Base-by-base conservation (phyloP, 495 filamentous ascomycete genomes). In the Melanomma pulvis-pyrius region DNA sequence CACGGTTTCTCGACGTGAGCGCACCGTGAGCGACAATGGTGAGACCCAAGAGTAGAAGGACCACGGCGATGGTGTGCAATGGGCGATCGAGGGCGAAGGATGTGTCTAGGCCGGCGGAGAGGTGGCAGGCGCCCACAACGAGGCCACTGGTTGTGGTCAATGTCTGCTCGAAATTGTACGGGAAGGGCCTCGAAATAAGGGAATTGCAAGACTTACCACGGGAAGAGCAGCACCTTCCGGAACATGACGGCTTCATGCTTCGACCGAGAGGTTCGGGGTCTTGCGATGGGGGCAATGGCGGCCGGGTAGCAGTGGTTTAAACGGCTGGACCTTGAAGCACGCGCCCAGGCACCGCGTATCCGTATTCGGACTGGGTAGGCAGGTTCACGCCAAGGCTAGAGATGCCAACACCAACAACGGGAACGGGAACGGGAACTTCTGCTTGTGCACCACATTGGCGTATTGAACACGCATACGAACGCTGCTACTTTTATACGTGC, bases 21-120 rank as follows among this genome's bases (percentile, higher is more conserved):
- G 69, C 54, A 28, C 67, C 65, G 30, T 61, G 44, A 1, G 39
- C 65, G 22, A 75, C 28, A 25, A 74, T 65, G 17, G 65, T 36
- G 9, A 61, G 30, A 6, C 73, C 74, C 21, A 47, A 63, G 6
- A 68, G 34, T 4, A 68, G 51, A 5, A 78, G 67, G 0, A 76
- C 28, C 19, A 72, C 41, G 53, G 54, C 70, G 34, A 55, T 26
- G n/a, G 75, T 69, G 41, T 77, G 76, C 2, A 76, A 51, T 6
- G 76, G 76, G 25, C 73, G 69, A 25, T 77, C 74, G 60, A 73
- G 59, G 51, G 74, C 71, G 63, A 73, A 74, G 25, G 67, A 71
- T 34, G 73, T 71, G 39, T 60, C 48, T 46, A 56, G 34, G 4
- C 56, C 32, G 12, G 41, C 36, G 8, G 57, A 36, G 21, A 77